Conservation (phyloP, 305 asterid species). For the Fraxinus floribunda region DNA sequence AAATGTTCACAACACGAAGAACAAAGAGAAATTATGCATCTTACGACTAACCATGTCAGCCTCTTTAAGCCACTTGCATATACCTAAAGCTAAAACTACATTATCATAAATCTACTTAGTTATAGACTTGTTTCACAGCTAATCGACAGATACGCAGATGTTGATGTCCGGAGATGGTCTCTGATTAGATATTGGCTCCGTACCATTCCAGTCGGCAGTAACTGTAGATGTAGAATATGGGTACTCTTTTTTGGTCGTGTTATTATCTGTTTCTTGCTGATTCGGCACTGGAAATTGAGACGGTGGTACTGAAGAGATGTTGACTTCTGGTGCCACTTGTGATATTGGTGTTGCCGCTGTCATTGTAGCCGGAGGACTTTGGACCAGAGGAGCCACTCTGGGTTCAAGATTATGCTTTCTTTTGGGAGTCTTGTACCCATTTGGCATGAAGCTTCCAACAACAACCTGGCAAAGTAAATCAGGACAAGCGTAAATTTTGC, state of each 20-base stretch:
- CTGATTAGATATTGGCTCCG: conserved; percentile 45
- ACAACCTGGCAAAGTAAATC: conserved; percentile 51
- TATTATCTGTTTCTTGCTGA: conserved; percentile 46
- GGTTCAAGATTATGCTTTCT: conserved; percentile 41
- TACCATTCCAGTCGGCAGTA: conserved; percentile 56
- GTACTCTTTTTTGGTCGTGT: conserved; percentile 41
- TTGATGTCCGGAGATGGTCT: conserved; percentile 78
- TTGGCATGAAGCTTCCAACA: conserved; percentile 74
- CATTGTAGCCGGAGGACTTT: conserved; percentile 40
- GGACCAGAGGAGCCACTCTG: conserved; percentile 32
- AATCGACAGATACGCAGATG: conserved; percentile 56
- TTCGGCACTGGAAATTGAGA: conserved; percentile 40
- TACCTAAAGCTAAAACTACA: conserved; percentile 20
- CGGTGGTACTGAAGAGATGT: conserved; percentile 28
- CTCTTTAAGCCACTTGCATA: conserved; percentile 14
- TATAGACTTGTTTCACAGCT: conserved; percentile 30
- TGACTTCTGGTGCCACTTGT: conserved; percentile 52
- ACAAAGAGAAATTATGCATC: conserved; percentile 4
- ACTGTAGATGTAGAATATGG: conserved; percentile 54
- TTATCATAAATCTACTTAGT: conserved; percentile 3
- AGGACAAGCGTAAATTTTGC: neutral
- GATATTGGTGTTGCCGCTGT: conserved; percentile 58
- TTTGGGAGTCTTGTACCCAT: conserved; percentile 43
- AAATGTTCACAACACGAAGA: conserved; percentile 19
- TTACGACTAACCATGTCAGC: conserved; percentile 19